A percentile compares a stretch with the other conserved stretches of the same genome.
phyloP scores from a whole-genome alignment of 306 rosid genomes.

The Fagus crenata region DNA sequence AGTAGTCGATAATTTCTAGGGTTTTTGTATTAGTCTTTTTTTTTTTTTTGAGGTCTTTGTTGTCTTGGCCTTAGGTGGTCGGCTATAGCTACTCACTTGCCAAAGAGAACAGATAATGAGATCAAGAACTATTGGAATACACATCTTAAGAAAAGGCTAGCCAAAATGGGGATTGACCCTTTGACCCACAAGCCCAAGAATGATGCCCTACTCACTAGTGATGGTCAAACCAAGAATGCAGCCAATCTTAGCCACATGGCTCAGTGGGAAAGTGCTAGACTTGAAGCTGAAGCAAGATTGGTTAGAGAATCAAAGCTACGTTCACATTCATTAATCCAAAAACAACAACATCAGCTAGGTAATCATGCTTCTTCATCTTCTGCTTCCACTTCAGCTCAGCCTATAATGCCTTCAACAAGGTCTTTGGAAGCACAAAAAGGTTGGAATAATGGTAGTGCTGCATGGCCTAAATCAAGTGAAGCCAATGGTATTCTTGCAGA shows the following conservation, averaged over 20 bases:
- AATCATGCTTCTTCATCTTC: constrained; percentile 42
- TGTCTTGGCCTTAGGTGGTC: constrained; percentile 73
- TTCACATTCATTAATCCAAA: constrained; percentile 40
- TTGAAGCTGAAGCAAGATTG: constrained; percentile 95
- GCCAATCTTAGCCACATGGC: constrained; percentile 97
- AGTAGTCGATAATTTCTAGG: constrained; percentile 35
- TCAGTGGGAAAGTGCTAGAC: constrained; percentile 99
- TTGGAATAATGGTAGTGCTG: constrained; percentile 47
- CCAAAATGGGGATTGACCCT: constrained; percentile 98
- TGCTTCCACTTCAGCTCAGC: constrained; percentile 36
- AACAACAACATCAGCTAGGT: constrained; percentile 36
- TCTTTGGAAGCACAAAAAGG: constrained; percentile 35
- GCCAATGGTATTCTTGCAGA: constrained; percentile 29
- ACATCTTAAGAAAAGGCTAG: constrained; percentile 84
- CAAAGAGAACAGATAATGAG: constrained; percentile 94
- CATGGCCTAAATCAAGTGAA: constrained; percentile 44
- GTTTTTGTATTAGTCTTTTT: constrained; percentile 22
- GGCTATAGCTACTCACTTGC: constrained; percentile 97
- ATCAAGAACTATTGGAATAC: constrained; percentile 99
- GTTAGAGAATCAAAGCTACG: constrained; percentile 87
- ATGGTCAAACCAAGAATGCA: constrained; percentile 78
- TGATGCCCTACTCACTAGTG: constrained; percentile 61
- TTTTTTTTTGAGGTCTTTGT: constrained; percentile 21
- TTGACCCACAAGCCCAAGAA: constrained; percentile 92
- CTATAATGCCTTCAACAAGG: constrained; percentile 14